Conservation (phyloP, 2,329 filamentous ascomycete genomes). For the Westerdykella ornata region DNA sequence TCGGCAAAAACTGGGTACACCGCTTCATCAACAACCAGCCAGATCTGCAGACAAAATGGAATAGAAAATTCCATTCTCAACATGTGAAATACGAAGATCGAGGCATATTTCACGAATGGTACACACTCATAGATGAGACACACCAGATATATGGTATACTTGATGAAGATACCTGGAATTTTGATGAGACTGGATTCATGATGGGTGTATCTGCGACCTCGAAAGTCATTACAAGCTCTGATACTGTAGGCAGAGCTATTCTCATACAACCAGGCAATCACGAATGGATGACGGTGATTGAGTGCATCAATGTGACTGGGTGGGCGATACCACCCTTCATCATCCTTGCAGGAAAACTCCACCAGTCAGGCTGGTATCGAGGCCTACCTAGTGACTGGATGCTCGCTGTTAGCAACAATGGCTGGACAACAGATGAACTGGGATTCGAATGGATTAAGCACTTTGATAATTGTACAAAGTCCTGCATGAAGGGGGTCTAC, state of each 20-base stretch:
- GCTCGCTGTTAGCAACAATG: too few species aligned
- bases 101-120: constrained; percentile 1
- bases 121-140: constrained; percentile 1
- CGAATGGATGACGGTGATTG: constrained; percentile 5
- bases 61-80: background rate
- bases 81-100: too few species aligned
- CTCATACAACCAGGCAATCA: too few species aligned
- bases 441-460: constrained; percentile 13
- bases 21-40: constrained; percentile 1
- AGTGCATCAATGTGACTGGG: constrained; percentile 4
- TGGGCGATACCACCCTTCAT: constrained; percentile 7
- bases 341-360: constrained; percentile 3
- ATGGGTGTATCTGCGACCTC: constrained; percentile 21
- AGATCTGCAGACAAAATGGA: constrained; percentile 1
- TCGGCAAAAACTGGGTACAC: too few species aligned
- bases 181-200: too few species aligned
- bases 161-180: constrained; percentile 17
- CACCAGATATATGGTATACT: background rate
- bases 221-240: too few species aligned
- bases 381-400: constrained; percentile 1
- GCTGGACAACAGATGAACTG: constrained; percentile 10
- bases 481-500: constrained; percentile 3
- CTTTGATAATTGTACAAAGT: constrained; percentile 11
- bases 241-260: background rate
- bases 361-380: constrained; percentile 1